Evolutionary conservation across 2,329 filamentous ascomycete species (phyloP).

Genomic region (Spiromastix sp.): DNA sequence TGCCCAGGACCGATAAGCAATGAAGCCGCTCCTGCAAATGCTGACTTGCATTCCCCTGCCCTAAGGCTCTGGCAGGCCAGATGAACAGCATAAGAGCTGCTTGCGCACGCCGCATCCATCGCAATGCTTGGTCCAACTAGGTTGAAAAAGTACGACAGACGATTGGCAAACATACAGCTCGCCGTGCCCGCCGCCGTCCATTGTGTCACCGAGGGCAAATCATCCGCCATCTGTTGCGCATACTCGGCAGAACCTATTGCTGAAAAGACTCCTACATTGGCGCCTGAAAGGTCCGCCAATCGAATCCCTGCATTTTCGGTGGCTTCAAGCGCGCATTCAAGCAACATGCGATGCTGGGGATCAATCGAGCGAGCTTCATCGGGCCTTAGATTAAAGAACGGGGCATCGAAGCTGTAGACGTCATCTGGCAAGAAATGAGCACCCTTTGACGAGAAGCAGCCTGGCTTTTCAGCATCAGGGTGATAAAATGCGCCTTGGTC

Average conservation of each 20-base stretch:
- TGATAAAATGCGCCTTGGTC: not conserved
- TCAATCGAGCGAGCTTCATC: slow-evolving; percentile 24
- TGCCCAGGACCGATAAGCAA: not conserved
- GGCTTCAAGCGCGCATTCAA: slow-evolving; percentile 22
- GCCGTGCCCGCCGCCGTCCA: slow-evolving; percentile 18
- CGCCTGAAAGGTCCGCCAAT: slow-evolving; percentile 16
- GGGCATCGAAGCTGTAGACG: slow-evolving; percentile 21
- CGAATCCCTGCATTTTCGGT: slow-evolving; percentile 24
- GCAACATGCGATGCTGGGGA: slow-evolving; percentile 20
- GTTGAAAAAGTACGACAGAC: slow-evolving; percentile 24
- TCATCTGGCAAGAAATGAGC: slow-evolving; percentile 20
- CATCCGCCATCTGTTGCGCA: slow-evolving; percentile 19
- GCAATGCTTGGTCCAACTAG: slow-evolving; percentile 24
- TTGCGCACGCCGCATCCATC: slow-evolving; percentile 26
- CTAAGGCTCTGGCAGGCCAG: slow-evolving; percentile 20
- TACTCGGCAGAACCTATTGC: slow-evolving; percentile 24
- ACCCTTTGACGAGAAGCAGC: slow-evolving; percentile 2
- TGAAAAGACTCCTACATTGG: slow-evolving; percentile 20
- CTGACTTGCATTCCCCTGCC: slow-evolving; percentile 15
- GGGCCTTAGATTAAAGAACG: slow-evolving; percentile 25
- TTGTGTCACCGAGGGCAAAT: slow-evolving; percentile 20
- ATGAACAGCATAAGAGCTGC: slow-evolving; percentile 22
- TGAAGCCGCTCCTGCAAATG: slow-evolving; percentile 13
- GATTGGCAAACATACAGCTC: slow-evolving; percentile 21
- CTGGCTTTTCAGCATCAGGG: not conserved